A percentile compares a stretch with the other conserved stretches of the same genome.
Conservation (phyloP, 306 rosid genomes). For the Hippophae rhamnoides region DNA sequence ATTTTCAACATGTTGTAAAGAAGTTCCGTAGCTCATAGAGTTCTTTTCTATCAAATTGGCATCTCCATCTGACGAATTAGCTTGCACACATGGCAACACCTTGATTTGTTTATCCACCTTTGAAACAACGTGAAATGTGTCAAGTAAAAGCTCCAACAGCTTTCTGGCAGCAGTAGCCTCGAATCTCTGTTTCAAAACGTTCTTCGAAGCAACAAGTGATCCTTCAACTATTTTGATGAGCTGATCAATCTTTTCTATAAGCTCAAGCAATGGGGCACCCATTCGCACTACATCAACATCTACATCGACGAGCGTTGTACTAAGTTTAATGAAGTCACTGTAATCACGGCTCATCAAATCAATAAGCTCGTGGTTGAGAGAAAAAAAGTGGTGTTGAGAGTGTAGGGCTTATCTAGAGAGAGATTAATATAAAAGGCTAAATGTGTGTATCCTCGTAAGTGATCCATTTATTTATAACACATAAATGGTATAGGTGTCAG, state of each 20-base stretch:
- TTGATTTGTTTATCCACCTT: constrained; percentile 92
- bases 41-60: constrained; percentile 42
- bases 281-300: constrained; percentile 71
- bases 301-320: constrained; percentile 79
- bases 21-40: constrained; percentile 50
- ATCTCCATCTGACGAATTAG: constrained; percentile 77
- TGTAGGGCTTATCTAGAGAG: constrained; percentile 40
- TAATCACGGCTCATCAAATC: constrained; percentile 89
- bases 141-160: constrained; percentile 66
- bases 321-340: constrained; percentile 74
- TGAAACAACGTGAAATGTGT: constrained; percentile 72
- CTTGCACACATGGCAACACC: constrained; percentile 79
- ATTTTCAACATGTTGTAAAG: constrained; percentile 55
- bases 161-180: constrained; percentile 70
- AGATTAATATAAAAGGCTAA: too few relatives aligned
- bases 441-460: too few relatives aligned
- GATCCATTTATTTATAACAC: too few relatives aligned
- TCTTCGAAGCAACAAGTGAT: constrained; percentile 58
- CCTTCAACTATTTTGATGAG: constrained; percentile 53
- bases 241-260: constrained; percentile 75
- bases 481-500: too few relatives aligned
- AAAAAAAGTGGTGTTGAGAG: constrained; percentile 55
- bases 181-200: constrained; percentile 59
- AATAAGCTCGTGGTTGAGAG: constrained; percentile 73
- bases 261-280: constrained; percentile 76